Evolutionary conservation across 495 filamentous ascomycete genomes (phyloP).

Genomic region (Penicillium atrosanguineum): DNA sequence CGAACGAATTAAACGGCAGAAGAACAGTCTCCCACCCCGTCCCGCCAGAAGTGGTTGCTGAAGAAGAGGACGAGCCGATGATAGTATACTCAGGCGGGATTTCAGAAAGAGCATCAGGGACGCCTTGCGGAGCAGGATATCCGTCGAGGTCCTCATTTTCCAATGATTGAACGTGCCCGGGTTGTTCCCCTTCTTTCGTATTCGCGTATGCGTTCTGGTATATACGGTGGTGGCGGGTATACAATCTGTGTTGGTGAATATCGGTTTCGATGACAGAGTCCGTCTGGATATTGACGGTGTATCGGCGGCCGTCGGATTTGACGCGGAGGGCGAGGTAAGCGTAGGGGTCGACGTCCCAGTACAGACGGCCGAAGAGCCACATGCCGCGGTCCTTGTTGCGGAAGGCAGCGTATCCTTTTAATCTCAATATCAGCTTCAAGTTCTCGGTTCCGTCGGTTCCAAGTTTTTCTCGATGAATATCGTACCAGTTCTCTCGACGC

Average conservation of each 20-base stretch:
- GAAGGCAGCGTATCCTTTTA: conserved; percentile 85
- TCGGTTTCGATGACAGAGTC: conserved; percentile 90
- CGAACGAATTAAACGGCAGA: conserved; percentile 87
- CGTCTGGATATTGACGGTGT: conserved; percentile 94
- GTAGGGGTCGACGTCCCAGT: conserved; percentile 90
- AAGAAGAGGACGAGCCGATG: conserved; percentile 32
- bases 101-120: conserved; percentile 39
- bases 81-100: conserved; percentile 40
- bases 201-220: conserved; percentile 16
- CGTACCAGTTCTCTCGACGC: conserved; percentile 61
- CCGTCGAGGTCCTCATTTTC: conserved; percentile 20
- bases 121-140: conserved; percentile 15
- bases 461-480: conserved; percentile 27
- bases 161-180: background rate
- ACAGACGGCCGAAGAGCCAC: conserved; percentile 73
- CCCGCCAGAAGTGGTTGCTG: conserved; percentile 42
- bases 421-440: conserved; percentile 1
- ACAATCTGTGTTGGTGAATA: conserved; percentile 91
- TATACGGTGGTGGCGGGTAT: conserved; percentile 60
- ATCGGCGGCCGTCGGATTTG: conserved; percentile 85
- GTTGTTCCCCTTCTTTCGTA: background rate
- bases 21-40: conserved; percentile 92
- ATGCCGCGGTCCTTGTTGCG: conserved; percentile 59
- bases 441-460: background rate
- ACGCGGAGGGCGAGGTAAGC: conserved; percentile 84